These are phyloP conservation scores for Exophiala xenobiotica DNA, from an alignment of 2,329 filamentous ascomycete species.

Conservation along the genomic window DNA sequence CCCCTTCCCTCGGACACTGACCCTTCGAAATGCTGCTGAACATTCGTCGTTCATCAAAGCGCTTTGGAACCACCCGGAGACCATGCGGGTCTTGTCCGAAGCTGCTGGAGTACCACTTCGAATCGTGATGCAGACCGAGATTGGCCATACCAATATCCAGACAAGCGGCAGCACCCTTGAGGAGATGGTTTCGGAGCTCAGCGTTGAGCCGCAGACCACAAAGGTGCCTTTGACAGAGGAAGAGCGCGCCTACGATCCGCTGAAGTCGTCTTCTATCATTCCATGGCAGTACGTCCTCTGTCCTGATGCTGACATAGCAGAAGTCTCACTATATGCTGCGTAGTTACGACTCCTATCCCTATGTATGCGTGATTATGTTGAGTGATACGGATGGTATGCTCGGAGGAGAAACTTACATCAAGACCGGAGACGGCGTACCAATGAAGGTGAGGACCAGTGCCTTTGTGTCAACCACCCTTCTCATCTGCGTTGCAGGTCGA, in stretches of 20 bases:
- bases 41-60: slow-evolving; percentile 1
- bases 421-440: slow-evolving; percentile 2
- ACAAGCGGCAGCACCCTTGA: slow-evolving; percentile 1
- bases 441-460: neutral
- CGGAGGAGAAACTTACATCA: slow-evolving; percentile 53
- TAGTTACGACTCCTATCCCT: slow-evolving; percentile 31
- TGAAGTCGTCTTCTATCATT: slow-evolving; percentile 5
- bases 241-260: slow-evolving; percentile 7
- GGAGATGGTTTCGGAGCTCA: slow-evolving; percentile 5
- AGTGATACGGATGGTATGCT: slow-evolving; percentile 48
- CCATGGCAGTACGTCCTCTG: slow-evolving; percentile 22
- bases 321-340: neutral
- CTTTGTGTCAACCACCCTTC: neutral
- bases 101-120: slow-evolving; percentile 1
- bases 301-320: neutral
- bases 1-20: slow-evolving; percentile 1
- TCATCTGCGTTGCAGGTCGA: neutral
- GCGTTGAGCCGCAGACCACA: slow-evolving; percentile 4
- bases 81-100: neutral
- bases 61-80: slow-evolving; percentile 5
- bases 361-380: slow-evolving; percentile 27
- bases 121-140: slow-evolving; percentile 7
- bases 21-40: slow-evolving; percentile 4
- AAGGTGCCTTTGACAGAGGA: slow-evolving; percentile 8
- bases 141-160: slow-evolving; percentile 8